Evolutionary conservation across 2,329 filamentous ascomycete genomes (phyloP), one percentile per base, ranked within the genome.

Genomic region (Aureobasidium sp.): DNA sequence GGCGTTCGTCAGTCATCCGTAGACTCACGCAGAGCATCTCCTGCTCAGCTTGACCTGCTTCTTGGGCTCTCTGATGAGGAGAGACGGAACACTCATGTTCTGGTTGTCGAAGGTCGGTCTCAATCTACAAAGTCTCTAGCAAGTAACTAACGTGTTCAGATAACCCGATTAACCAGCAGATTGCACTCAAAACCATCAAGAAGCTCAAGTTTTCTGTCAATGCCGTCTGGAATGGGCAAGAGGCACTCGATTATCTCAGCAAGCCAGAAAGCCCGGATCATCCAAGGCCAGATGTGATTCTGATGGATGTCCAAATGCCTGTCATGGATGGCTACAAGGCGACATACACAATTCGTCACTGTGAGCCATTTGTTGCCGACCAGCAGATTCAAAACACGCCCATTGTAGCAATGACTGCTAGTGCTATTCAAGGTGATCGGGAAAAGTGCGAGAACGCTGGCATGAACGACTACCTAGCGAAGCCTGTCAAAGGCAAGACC

Each of bases 361-460:
- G 86, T 59, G 64, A 76, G 1, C 82, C 84, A 0, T 89, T 86
- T 68, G 81, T 77, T 35, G 62, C 71, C 2, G 76, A 79, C 49
- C 73, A 81, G 2, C 67, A 69, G 16, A 65, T 79, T 3, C 73
- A 76, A 52, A 74, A 82, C 38, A 82, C 88, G 4, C 85, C 85
- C 0, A 88, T 90, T 47, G 82, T 90, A 32, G 86, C 86, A n/a
- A 88, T 90, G 84, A 90, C 86, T 0, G 86, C 85, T 4, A 86
- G 82, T 3, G 86, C 86, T 0, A 88, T 89, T 35, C 84, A 88
- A 63, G 86, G 86, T 4, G 86, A 90, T 61, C 75, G 78, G 44
- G 85, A 89, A 64, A 88, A 88, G 63, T 89, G 85, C 63, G 78
- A 79, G 56, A 77, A 76, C 56, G 83, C 84, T 7, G 86, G 86